phyloP scores from a whole-genome alignment of 78 protist genomes.

The Dictyostelium capitatum region DNA sequence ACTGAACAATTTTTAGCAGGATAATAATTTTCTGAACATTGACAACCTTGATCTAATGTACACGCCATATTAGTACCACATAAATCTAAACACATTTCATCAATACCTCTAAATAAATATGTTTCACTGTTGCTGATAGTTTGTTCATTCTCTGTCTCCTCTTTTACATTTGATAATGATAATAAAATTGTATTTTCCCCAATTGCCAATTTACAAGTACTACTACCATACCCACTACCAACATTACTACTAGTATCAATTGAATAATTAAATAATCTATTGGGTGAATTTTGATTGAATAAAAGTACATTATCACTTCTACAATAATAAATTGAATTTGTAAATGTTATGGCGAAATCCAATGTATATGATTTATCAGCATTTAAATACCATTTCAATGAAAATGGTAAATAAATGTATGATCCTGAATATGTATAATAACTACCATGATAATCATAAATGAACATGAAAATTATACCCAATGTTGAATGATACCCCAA shows the following conservation, averaged over 20 bases:
- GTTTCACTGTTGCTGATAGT: background rate
- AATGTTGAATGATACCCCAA: background rate
- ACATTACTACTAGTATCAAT: background rate
- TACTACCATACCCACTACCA: background rate
- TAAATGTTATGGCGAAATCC: background rate
- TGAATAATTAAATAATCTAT: background rate
- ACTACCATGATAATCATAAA: background rate
- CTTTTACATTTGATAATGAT: background rate
- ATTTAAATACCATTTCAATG: background rate
- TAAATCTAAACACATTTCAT: slow-evolving; percentile 20
- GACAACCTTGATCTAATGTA: background rate
- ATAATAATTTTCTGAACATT: slow-evolving; percentile 21
- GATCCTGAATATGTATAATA: background rate
- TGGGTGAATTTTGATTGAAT: background rate
- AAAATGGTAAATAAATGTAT: background rate
- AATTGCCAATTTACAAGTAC: background rate
- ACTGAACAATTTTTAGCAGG: background rate
- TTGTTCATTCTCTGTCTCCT: background rate
- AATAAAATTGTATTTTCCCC: background rate
- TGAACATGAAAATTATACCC: slow-evolving; percentile 3
- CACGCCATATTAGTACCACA: slow-evolving; percentile 32
- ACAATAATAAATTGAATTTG: background rate
- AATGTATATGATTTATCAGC: background rate
- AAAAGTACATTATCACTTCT: background rate
- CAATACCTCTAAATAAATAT: background rate